Conservation (phyloP, 2,329 filamentous ascomycete species). For the Sordariomycetes sp. region DNA sequence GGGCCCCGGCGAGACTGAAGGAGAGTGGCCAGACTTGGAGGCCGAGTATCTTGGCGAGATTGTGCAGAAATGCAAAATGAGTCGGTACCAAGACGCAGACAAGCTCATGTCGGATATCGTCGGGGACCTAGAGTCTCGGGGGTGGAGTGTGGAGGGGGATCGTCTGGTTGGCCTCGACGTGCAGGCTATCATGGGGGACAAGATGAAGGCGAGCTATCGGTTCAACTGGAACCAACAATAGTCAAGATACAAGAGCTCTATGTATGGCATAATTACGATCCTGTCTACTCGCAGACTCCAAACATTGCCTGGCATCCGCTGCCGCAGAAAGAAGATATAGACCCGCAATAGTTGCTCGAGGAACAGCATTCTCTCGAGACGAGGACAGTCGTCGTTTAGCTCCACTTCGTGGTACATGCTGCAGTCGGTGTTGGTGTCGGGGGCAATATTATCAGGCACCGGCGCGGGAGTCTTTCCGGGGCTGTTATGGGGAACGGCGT, state of each 20-base stretch:
- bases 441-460: too few species aligned
- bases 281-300: background rate
- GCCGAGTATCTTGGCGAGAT: background rate
- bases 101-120: background rate
- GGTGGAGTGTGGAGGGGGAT: background rate
- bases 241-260: background rate
- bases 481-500: too few species aligned
- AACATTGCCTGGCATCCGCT: background rate
- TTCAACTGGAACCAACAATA: background rate
- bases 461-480: too few species aligned
- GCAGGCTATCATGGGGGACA: background rate
- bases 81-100: background rate
- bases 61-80: background rate
- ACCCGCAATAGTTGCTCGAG: background rate
- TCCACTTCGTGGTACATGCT: too few species aligned
- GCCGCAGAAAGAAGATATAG: background rate
- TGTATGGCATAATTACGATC: background rate
- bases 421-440: too few species aligned
- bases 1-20: background rate
- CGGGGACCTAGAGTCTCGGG: background rate
- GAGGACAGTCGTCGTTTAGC: too few species aligned
- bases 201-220: constrained; percentile 1
- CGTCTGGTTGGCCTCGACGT: background rate
- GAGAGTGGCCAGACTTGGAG: background rate
- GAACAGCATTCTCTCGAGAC: too few species aligned